phyloP scores from a whole-genome alignment of 2,329 filamentous ascomycete genomes.

The Penicillium sp. region DNA sequence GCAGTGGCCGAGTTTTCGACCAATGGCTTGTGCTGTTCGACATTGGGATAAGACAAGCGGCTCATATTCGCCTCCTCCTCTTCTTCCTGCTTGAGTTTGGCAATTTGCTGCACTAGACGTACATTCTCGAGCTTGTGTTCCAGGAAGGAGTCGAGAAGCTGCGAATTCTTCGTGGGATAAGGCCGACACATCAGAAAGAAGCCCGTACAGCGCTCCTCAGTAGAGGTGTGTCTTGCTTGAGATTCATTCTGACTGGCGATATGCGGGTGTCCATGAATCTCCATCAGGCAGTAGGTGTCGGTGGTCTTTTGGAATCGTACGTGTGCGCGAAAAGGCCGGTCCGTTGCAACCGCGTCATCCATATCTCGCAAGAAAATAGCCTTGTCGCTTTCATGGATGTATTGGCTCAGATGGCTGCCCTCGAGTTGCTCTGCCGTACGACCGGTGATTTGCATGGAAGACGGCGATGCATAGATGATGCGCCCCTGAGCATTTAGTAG shows the following conservation, averaged over 20 bases:
- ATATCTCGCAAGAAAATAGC: constrained; percentile 80
- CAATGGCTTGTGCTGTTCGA: constrained; percentile 5
- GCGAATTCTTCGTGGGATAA: constrained; percentile 83
- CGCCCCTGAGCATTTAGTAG: constrained; percentile 80
- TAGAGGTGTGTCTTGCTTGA: constrained; percentile 60
- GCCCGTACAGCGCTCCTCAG: constrained; percentile 69
- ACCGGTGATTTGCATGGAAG: constrained; percentile 68
- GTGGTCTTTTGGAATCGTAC: constrained; percentile 77
- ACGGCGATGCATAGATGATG: constrained; percentile 81
- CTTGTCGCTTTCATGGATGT: constrained; percentile 80
- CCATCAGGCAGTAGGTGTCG: constrained; percentile 71
- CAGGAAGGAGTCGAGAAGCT: constrained; percentile 82
- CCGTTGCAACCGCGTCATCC: constrained; percentile 79
- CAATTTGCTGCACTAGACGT: constrained; percentile 74
- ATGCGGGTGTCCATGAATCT: constrained; percentile 89
- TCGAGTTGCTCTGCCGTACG: constrained; percentile 66
- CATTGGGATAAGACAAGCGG: constrained; percentile 50
- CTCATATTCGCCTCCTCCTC: constrained; percentile 69
- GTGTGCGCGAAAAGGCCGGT: constrained; percentile 76
- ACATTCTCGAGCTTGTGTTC: constrained; percentile 98
- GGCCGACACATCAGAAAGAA: constrained; percentile 91
- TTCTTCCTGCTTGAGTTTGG: constrained; percentile 79
- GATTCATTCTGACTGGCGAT: constrained; percentile 63
- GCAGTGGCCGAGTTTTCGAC: constrained; percentile 26
- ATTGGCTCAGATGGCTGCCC: constrained; percentile 71